phyloP scores from a whole-genome alignment of 2,329 filamentous ascomycete genomes.

The Aspergillus candidus region DNA sequence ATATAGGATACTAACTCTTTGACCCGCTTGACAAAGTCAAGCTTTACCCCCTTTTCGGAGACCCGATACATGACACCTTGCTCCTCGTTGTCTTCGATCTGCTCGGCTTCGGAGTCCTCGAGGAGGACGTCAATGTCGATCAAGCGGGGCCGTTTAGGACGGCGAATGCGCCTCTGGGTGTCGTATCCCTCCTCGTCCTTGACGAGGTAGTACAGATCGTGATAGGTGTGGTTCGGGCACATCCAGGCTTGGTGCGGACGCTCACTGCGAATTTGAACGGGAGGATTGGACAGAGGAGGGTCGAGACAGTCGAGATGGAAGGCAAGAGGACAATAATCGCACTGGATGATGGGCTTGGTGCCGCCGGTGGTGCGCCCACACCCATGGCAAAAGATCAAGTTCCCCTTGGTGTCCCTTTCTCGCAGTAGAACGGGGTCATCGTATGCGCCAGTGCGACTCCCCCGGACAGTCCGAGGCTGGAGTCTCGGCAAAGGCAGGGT shows the following conservation, averaged over 20 bases:
- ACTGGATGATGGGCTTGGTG: constrained; percentile 72
- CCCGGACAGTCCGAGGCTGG: constrained; percentile 17
- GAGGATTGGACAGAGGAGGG: constrained; percentile 73
- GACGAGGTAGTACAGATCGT: constrained; percentile 51
- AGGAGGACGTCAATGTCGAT: constrained; percentile 64
- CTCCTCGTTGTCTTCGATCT: constrained; percentile 54
- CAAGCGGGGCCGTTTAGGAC: constrained; percentile 45
- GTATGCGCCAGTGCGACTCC: constrained; percentile 18
- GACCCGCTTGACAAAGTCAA: constrained; percentile 64
- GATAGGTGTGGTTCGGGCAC: constrained; percentile 80
- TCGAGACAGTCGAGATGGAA: constrained; percentile 94
- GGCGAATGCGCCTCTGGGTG: constrained; percentile 27
- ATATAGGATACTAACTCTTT: constrained; percentile 35
- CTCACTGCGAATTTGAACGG: constrained; percentile 48
- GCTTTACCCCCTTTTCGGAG: constrained; percentile 58
- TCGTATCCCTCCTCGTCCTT: constrained; percentile 51
- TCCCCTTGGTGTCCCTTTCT: constrained; percentile 64
- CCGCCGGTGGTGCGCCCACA: constrained; percentile 63
- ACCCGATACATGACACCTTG: constrained; percentile 63
- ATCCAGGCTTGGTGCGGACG: constrained; percentile 67
- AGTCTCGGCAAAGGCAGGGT: constrained; percentile 36
- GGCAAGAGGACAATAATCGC: constrained; percentile 71
- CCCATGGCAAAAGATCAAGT: constrained; percentile 67
- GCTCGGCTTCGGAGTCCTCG: constrained; percentile 47
- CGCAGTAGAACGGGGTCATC: constrained; percentile 39